A percentile compares a stretch with the other conserved stretches of the same genome.
phyloP scores from a whole-genome alignment of 2,329 filamentous ascomycete species.

The Ophiosphaerella herpotricha region DNA sequence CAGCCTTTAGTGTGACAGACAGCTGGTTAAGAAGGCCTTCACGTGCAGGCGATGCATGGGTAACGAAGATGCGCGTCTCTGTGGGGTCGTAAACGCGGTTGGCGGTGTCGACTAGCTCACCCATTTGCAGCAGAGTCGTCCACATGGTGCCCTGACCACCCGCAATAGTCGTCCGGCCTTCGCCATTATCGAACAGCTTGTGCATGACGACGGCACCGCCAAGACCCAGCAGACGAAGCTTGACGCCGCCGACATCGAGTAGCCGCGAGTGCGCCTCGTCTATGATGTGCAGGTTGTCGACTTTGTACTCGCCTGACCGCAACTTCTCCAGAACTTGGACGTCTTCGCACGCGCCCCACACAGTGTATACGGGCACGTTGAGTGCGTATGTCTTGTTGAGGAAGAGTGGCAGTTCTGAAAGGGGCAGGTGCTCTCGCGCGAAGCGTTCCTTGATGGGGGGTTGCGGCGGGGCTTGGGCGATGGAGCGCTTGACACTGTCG shows the following conservation, averaged over 20 bases:
- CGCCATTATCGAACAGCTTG: constrained; percentile 98
- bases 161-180: constrained; percentile 96
- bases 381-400: constrained; percentile 87
- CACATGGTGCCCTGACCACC: constrained; percentile 99
- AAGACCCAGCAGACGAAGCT: constrained; percentile 88
- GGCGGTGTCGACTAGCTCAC: constrained; percentile 94
- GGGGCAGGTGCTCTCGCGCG: constrained; percentile 76
- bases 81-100: constrained; percentile 98
- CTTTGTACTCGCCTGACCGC: constrained; percentile 95
- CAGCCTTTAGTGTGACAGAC: constrained; percentile 94
- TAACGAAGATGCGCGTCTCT: constrained; percentile 95
- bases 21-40: constrained; percentile 97
- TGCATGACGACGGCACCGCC: constrained; percentile 99
- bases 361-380: constrained; percentile 96
- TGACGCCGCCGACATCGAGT: constrained; percentile 91
- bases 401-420: constrained; percentile 90
- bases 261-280: constrained; percentile 96
- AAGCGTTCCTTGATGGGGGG: constrained; percentile 81
- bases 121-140: constrained; percentile 98
- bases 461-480: constrained; percentile 70
- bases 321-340: constrained; percentile 97
- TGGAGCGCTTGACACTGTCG: constrained; percentile 70
- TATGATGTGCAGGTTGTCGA: constrained; percentile 96
- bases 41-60: constrained; percentile 92
- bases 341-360: constrained; percentile 99